Conservation (phyloP, 2,329 filamentous ascomycete species). For the Lachnellula hyalina region DNA sequence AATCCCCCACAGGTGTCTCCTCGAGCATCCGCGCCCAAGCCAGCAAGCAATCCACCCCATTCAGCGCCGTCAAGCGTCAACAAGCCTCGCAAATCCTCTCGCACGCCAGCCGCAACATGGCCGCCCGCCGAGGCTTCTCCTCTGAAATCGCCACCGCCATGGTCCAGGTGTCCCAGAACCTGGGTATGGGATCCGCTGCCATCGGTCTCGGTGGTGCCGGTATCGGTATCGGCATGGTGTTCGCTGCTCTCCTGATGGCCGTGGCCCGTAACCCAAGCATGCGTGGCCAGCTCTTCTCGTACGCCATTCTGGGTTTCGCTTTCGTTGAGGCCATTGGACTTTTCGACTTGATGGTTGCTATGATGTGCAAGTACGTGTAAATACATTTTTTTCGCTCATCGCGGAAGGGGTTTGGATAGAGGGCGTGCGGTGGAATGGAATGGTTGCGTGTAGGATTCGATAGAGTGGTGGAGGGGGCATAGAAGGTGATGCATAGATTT, state of each 20-base stretch:
- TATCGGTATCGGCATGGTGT: constrained; percentile 95
- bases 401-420: neutral
- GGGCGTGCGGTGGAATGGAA: neutral
- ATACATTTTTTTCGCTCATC: constrained; percentile 2
- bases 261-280: constrained; percentile 93
- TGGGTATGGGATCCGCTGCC: constrained; percentile 83
- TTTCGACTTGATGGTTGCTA: constrained; percentile 87
- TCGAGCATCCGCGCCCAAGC: constrained; percentile 24
- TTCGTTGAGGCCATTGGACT: constrained; percentile 91
- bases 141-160: constrained; percentile 84
- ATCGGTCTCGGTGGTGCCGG: constrained; percentile 88
- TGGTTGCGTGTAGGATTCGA: neutral
- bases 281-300: constrained; percentile 92
- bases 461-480: neutral
- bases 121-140: constrained; percentile 71
- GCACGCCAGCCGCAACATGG: constrained; percentile 37
- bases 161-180: constrained; percentile 86
- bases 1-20: constrained; percentile 35
- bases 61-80: constrained; percentile 68
- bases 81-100: constrained; percentile 62
- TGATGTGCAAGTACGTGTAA: constrained; percentile 81
- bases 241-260: constrained; percentile 82
- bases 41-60: constrained; percentile 21
- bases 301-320: constrained; percentile 92
- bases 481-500: neutral